phyloP scores from a whole-genome alignment of 2,329 filamentous ascomycete species.

The Aspergillus ibericus region DNA sequence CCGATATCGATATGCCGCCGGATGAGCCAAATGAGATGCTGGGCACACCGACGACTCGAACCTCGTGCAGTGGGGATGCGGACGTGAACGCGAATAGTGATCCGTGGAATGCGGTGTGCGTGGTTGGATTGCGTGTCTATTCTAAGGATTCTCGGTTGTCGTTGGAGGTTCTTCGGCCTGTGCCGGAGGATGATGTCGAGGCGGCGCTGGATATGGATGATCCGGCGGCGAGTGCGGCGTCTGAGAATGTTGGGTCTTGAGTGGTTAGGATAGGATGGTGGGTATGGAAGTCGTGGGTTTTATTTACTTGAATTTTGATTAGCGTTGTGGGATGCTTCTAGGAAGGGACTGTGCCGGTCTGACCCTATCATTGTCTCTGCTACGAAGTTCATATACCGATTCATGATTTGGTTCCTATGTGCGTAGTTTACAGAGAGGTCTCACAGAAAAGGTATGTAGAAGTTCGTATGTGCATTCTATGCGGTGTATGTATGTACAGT shows the following conservation, averaged over 20 bases:
- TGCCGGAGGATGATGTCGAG: constrained; percentile 39
- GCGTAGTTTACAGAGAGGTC: too few relatives aligned
- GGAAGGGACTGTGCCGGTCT: too few relatives aligned
- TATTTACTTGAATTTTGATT: too few relatives aligned
- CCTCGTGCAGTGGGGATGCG: constrained; percentile 15
- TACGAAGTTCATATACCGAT: too few relatives aligned
- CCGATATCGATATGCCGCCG: constrained; percentile 42
- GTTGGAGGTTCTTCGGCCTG: constrained; percentile 53
- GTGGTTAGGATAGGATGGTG: too few relatives aligned
- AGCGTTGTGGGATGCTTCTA: too few relatives aligned
- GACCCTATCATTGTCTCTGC: too few relatives aligned
- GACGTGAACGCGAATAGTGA: constrained; percentile 28
- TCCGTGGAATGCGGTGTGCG: constrained; percentile 63
- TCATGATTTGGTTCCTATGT: too few relatives aligned
- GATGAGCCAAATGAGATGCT: constrained; percentile 26
- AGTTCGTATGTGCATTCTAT: background rate
- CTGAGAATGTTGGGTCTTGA: background rate
- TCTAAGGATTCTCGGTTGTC: constrained; percentile 52
- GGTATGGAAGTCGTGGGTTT: too few relatives aligned
- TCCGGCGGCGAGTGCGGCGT: constrained; percentile 32
- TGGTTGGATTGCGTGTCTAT: constrained; percentile 60
- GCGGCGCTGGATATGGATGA: constrained; percentile 48
- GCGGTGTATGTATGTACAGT: background rate
- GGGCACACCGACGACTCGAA: constrained; percentile 2
- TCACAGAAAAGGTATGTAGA: background rate